Evolutionary conservation across 2,329 filamentous ascomycete genomes (phyloP), one percentile per base, ranked within the genome.

Genomic region (Stemphylium lycopersici): DNA sequence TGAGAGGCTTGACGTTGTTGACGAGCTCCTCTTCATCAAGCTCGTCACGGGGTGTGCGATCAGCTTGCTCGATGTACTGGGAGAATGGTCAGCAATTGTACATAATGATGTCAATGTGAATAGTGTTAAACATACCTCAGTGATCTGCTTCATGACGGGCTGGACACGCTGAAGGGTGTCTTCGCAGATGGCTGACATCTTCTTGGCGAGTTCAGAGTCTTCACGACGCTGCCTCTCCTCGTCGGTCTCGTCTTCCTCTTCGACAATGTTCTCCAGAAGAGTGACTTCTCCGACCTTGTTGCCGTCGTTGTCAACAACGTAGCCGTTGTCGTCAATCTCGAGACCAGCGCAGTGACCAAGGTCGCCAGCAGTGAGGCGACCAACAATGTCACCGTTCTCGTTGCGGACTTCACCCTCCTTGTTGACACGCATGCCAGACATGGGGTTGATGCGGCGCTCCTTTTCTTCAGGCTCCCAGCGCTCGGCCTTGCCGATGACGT

Each of bases 1-100:
- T 91, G 12, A 96, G 83, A 1, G 93, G 93, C 76, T 89, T 90
- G 67, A 96, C 91, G 53, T 92, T 84, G 73, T 90, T 86, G 69
- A 97, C 92, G 4, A 96, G 85, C 64, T 90, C 84, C 69, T 97
- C 91, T 73, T 97, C 93, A 69, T 97, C 91, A 20, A 93, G 87
- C 66, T 96, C 91, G 4, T 96, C 90, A 76, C 91, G 89, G 38
- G 90, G 88, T 24, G 89, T 90, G 61, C 86, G 85, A 75, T 96
- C 90, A 24, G 90, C 91, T 50, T 82, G 82, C 66, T 96, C 90
- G 67, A 96, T 90, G 77, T 88, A 84, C 85, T 90, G 61, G 39
- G n/a, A 3, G 56, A 29, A 29, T 39, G 13, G 54, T 73, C 65
- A 78, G 70, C 70, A 52, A 18, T 6, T 24, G 15, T n/a, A 31